These are phyloP conservation scores for Erucastrum elatum DNA, from an alignment of 345 rosid species.

Conservation along the genomic window DNA sequence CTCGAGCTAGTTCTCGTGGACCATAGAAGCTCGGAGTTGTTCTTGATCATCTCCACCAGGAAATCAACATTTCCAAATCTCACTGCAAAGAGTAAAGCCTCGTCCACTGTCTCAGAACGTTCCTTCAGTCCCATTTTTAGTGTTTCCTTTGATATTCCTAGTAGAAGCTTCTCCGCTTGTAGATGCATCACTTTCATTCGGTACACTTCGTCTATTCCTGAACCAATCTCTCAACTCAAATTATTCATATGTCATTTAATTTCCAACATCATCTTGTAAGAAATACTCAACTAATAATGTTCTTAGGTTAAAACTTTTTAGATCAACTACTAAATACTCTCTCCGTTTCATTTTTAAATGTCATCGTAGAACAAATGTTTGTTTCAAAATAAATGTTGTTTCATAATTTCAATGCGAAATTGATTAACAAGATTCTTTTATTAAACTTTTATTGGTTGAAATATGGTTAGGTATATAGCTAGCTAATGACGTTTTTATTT, in stretches of 20 bases:
- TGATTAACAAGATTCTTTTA: no score
- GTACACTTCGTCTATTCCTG: conserved; percentile 36
- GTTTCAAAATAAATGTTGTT: no score
- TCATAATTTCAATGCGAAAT: no score
- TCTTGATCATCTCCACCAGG: conserved; percentile 34
- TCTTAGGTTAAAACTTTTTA: background rate
- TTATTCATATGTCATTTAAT: background rate
- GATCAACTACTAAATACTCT: background rate
- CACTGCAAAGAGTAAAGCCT: conserved; percentile 38
- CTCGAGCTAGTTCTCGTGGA: conserved; percentile 30
- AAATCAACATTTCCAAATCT: conserved; percentile 37
- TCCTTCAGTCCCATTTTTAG: conserved; percentile 22
- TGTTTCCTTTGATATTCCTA: conserved; percentile 32
- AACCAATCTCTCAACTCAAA: conserved; percentile 6
- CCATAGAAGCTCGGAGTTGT: conserved; percentile 40
- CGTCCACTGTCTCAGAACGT: conserved; percentile 31
- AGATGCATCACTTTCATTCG: conserved; percentile 31
- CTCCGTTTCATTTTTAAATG: no score
- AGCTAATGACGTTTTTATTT: no score
- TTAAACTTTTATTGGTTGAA: no score
- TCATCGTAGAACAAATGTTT: no score
- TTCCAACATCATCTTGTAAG: background rate
- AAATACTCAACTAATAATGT: no score
- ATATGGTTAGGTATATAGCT: no score
- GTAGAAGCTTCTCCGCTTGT: conserved; percentile 36